phyloP scores from a whole-genome alignment of 2,329 filamentous ascomycete species.

The Sclerotinia sclerotiorum region DNA sequence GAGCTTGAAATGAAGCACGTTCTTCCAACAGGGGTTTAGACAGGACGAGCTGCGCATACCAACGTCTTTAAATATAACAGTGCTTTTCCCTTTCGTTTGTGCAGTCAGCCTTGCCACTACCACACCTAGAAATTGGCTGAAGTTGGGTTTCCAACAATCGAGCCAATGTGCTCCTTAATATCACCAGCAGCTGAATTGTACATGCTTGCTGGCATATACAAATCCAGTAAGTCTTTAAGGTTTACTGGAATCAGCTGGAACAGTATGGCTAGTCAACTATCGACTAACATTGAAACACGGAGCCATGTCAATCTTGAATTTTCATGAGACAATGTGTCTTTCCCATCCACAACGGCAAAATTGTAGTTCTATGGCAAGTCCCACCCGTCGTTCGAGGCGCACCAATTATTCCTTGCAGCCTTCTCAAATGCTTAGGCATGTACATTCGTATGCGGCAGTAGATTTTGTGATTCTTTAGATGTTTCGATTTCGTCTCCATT shows the following conservation, averaged over 20 bases:
- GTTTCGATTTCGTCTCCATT: neutral
- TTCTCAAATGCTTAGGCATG: neutral
- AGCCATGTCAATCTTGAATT: neutral
- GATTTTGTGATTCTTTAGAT: neutral
- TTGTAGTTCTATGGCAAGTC: neutral
- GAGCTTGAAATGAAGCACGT: conserved; percentile 13
- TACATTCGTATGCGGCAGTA: neutral
- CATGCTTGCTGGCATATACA: neutral
- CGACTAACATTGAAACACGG: neutral
- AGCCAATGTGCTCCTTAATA: neutral
- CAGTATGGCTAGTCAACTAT: neutral
- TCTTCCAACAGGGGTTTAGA: neutral
- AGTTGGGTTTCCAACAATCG: neutral
- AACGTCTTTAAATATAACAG: neutral
- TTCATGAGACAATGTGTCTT: neutral
- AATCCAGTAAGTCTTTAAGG: neutral
- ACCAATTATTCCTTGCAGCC: neutral
- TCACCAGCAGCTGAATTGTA: neutral
- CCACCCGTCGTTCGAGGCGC: neutral
- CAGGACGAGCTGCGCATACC: neutral
- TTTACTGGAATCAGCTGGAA: neutral
- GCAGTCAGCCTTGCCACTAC: neutral
- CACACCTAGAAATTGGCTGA: neutral
- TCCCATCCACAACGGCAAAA: too few relatives aligned
- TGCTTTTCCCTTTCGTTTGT: neutral